Conservation (phyloP, 2,329 filamentous ascomycete genomes). For the Mycogone perniciosa region DNA sequence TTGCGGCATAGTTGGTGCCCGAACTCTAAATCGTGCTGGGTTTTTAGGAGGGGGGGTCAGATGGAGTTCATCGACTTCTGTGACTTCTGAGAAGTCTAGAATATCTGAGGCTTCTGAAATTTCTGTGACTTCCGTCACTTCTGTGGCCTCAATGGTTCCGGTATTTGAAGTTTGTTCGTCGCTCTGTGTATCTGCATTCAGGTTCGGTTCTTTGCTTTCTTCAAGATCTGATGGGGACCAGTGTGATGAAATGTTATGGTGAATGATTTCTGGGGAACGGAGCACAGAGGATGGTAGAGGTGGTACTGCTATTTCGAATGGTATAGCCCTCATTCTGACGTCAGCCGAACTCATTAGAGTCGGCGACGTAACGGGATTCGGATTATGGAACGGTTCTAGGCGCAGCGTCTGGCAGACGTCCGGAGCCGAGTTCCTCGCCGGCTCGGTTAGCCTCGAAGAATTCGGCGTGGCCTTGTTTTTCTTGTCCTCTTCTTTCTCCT, state of each 20-base stretch:
- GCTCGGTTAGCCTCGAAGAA: neutral
- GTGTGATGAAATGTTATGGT: constrained; percentile 6
- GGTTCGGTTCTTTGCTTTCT: neutral
- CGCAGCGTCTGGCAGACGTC: neutral
- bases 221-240: constrained; percentile 7
- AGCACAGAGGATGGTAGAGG: constrained; percentile 8
- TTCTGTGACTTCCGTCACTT: neutral
- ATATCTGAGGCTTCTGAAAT: neutral
- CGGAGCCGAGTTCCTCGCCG: neutral
- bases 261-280: constrained; percentile 5
- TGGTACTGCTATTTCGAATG: constrained; percentile 10
- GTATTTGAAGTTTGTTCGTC: neutral
- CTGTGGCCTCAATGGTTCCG: neutral
- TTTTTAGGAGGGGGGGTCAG: constrained; percentile 18
- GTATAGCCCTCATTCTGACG: constrained; percentile 4
- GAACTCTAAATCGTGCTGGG: constrained; percentile 13
- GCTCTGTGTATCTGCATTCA: too few species aligned
- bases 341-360: constrained; percentile 4
- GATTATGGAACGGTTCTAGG: constrained; percentile 7
- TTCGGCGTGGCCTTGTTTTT: constrained; percentile 6
- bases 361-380: neutral
- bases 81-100: too few species aligned
- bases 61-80: neutral
- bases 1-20: constrained; percentile 8
- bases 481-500: constrained; percentile 6